A percentile compares a stretch with the other conserved stretches of the same genome.
Conservation (phyloP, 768 basidiomycete genomes). For the Cystofilobasidium capitatum region DNA sequence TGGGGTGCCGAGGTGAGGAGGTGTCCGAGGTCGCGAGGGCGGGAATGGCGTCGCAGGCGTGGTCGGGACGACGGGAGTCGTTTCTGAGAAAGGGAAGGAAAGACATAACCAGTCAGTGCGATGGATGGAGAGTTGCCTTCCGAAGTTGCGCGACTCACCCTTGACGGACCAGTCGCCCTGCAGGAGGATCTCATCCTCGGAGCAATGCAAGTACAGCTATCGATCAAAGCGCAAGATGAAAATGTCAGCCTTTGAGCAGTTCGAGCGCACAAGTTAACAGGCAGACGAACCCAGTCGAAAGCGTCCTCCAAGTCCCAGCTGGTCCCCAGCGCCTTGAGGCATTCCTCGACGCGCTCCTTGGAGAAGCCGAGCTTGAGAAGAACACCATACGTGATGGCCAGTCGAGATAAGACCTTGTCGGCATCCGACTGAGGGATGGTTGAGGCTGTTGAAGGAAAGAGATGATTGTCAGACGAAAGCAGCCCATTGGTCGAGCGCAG, state of each 20-base stretch:
- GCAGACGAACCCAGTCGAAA: conserved; percentile 67
- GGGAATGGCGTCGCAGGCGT: conserved; percentile 8
- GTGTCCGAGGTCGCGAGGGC: conserved; percentile 4
- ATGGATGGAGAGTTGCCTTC: too few relatives aligned
- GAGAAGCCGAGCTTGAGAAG: conserved; percentile 67
- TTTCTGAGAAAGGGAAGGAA: not conserved
- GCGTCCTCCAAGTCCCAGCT: conserved; percentile 71
- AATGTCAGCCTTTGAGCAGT: not conserved
- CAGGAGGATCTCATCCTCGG: conserved; percentile 35
- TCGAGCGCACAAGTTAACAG: not conserved
- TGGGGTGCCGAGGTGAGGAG: not conserved
- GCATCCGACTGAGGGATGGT: conserved; percentile 33
- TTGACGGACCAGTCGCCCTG: conserved; percentile 31
- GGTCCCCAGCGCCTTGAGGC: conserved; percentile 54
- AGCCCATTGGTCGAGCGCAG: not conserved
- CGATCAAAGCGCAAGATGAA: not conserved
- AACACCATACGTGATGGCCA: conserved; percentile 73
- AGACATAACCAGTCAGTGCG: not conserved
- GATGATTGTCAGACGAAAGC: not conserved
- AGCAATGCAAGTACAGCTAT: conserved; percentile 37
- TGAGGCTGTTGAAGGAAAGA: not conserved
- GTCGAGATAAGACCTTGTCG: conserved; percentile 59
- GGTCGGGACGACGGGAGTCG: conserved; percentile 4
- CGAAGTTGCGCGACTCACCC: not conserved
- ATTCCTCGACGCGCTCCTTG: conserved; percentile 59